These are phyloP conservation scores for Leishmania aethiopica DNA, from an alignment of 208 protist species.

Conservation along the genomic window DNA sequence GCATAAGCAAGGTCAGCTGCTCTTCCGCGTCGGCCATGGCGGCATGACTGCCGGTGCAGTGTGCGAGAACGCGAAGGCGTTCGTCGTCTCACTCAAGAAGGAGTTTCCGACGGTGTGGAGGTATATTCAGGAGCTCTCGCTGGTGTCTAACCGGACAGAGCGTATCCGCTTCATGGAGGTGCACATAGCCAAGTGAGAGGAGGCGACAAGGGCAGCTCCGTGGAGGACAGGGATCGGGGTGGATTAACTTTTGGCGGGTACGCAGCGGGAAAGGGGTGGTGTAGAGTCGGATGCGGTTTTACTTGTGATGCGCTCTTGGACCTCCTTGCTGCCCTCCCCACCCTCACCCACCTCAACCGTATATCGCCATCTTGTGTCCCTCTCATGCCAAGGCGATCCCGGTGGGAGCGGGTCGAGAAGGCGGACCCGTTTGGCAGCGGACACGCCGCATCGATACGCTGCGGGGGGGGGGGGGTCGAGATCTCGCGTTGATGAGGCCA, in stretches of 20 bases:
- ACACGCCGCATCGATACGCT: too few species aligned
- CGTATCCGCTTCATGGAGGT: constrained; percentile 90
- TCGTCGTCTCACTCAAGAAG: constrained; percentile 73
- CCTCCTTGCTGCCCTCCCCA: neutral
- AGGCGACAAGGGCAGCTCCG: neutral
- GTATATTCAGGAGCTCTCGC: constrained; percentile 83
- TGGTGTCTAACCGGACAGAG: constrained; percentile 73
- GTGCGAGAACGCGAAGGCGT: constrained; percentile 84
- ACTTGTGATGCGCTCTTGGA: neutral
- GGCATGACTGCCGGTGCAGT: constrained; percentile 86
- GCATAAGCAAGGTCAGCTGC: constrained; percentile 49
- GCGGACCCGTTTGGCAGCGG: neutral
- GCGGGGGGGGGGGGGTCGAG: too few species aligned
- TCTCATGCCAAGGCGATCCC: neutral
- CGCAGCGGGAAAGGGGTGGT: neutral
- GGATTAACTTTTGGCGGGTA: too few species aligned
- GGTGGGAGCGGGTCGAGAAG: neutral
- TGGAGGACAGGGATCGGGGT: neutral
- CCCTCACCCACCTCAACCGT: neutral
- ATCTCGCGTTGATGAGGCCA: neutral
- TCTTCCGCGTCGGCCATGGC: constrained; percentile 81
- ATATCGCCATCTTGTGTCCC: too few species aligned
- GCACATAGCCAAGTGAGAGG: constrained; percentile 58
- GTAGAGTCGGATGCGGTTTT: neutral
- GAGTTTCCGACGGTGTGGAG: constrained; percentile 82